Conservation (phyloP, 1,284 basidiomycete species). For the Fomitiporia mediterranea region DNA sequence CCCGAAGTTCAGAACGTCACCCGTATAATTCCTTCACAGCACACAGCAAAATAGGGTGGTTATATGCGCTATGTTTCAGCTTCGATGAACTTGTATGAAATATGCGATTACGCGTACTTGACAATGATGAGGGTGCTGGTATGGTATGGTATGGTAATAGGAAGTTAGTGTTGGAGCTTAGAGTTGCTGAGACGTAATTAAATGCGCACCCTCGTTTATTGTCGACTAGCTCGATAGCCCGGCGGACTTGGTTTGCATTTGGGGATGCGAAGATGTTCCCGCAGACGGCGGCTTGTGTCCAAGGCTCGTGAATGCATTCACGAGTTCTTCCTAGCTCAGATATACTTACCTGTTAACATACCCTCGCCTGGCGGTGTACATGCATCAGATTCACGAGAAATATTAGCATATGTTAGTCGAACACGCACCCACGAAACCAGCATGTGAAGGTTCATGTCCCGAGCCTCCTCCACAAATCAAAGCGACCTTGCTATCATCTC, state of each 20-base stretch:
- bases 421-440: slow-evolving; percentile 69
- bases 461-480: slow-evolving; percentile 87
- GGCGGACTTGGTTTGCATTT: slow-evolving; percentile 75
- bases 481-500: slow-evolving; percentile 65
- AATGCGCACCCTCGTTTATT: slow-evolving; percentile 70
- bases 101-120: slow-evolving; percentile 48
- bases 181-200: slow-evolving; percentile 6
- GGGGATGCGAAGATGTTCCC: slow-evolving; percentile 89
- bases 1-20: slow-evolving; percentile 91
- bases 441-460: slow-evolving; percentile 88
- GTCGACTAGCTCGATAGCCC: slow-evolving; percentile 74
- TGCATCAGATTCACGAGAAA: too few relatives aligned
- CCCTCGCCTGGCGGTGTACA: slow-evolving; percentile 61
- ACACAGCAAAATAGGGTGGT: too few relatives aligned
- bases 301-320: not conserved
- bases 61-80: slow-evolving; percentile 5
- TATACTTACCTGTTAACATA: slow-evolving; percentile 60
- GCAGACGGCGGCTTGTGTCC: slow-evolving; percentile 65
- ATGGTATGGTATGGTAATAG: too few relatives aligned
- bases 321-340: too few relatives aligned
- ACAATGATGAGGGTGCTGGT: slow-evolving; percentile 76
- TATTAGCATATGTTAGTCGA: too few relatives aligned
- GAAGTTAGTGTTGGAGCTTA: slow-evolving; percentile 12
- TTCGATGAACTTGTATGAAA: not conserved
- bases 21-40: slow-evolving; percentile 79